Evolutionary conservation across 495 filamentous ascomycete genomes (phyloP), one percentile per base, ranked within the genome.

Genomic region (Pyrenula massariospora): DNA sequence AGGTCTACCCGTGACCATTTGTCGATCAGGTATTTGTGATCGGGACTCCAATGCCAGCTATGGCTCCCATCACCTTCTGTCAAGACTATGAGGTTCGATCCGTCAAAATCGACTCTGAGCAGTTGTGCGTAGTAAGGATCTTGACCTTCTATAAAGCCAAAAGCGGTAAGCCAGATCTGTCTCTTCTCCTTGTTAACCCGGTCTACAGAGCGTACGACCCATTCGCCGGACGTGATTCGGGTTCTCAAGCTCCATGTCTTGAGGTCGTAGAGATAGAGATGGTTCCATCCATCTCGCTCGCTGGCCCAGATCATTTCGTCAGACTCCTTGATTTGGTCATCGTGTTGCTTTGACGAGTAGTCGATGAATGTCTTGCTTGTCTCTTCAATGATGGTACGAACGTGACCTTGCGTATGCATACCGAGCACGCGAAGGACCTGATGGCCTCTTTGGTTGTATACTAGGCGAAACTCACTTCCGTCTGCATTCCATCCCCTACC

Each of bases 211-310:
- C 50, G 50, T 22, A 64, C 55, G 47, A 62, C n/a, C 60, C 60
- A 64, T 22, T 62, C 57, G 10, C 62, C 62, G 25, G 54, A 49
- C 24, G 62, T 64, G 47, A 64, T 55, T 24, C 54, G 60, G 42
- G 58, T 64, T 47, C 58, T 60, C 61, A 64, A n/a, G 0, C 31
- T 22, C 10, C 57, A 57, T 5, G 20, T 62, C 25, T 54, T 48
- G 12, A 62, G 49, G 55, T 60, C 53, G 55, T 51, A 62, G 23
- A 62, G 57, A 25, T 64, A 64, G 25, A 64, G 60, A 57, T 64
- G 62, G 36, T 64, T 64, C 60, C 60, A 64, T 15, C 62, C 60
- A 53, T 62, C 60, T 22, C 60, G 57, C 47, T 64, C 62, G 52
- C 60, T 64, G 24, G 60, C 48, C 62, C 62, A 64, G 42, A 64